Conservation (phyloP, 805 yeast species). For the Pichia occidentalis region DNA sequence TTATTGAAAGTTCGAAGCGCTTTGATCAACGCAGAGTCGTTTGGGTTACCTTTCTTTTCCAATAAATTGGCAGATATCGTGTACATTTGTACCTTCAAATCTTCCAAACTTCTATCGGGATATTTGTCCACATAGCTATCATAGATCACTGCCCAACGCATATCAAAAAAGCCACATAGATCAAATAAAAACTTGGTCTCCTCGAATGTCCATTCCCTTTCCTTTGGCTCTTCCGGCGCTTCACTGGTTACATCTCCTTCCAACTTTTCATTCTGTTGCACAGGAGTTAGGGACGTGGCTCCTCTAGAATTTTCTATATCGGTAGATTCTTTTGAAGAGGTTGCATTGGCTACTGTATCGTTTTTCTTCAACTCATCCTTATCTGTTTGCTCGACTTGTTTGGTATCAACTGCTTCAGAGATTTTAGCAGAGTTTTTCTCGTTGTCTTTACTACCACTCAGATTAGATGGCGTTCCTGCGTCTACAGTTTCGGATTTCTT, state of each 20-base stretch:
- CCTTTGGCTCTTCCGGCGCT: not conserved
- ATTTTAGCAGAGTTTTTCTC: no score
- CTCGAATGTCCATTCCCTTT: slow-evolving; percentile 54
- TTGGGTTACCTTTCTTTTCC: slow-evolving; percentile 29
- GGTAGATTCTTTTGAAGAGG: no score
- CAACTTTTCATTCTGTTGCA: not conserved
- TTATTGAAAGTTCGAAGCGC: slow-evolving; percentile 60
- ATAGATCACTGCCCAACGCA: slow-evolving; percentile 62
- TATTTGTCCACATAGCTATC: slow-evolving; percentile 46
- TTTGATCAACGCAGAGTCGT: slow-evolving; percentile 45
- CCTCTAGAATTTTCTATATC: no score
- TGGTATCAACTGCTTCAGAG: no score
- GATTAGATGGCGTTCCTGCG: no score
- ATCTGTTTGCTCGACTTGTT: no score
- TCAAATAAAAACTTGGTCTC: slow-evolving; percentile 80
- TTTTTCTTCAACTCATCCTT: no score
- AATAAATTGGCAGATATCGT: slow-evolving; percentile 53
- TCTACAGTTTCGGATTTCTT: not conserved
- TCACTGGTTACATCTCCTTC: not conserved
- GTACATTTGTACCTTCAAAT: slow-evolving; percentile 77
- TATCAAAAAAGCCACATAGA: slow-evolving; percentile 49
- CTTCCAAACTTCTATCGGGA: slow-evolving; percentile 61
- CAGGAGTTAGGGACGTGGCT: no score
- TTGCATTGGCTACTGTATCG: no score
- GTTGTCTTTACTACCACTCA: no score